Evolutionary conservation across 768 basidiomycete genomes (phyloP).

Genomic region (Hygrocybe coccinea): DNA sequence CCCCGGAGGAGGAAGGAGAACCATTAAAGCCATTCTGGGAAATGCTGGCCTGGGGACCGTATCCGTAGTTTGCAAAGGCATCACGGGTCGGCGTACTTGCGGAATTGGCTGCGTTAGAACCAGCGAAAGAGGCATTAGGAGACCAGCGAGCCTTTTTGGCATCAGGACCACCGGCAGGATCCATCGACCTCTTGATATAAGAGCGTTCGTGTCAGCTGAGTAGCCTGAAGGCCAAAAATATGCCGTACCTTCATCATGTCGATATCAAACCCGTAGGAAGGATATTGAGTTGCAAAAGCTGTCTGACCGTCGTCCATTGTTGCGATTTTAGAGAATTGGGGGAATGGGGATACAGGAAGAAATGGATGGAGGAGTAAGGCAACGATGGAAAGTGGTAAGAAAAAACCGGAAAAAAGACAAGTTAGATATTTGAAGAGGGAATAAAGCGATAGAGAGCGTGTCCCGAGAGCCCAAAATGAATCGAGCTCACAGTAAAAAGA

Average conservation of each 20-base stretch:
- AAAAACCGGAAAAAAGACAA: conserved; percentile 45
- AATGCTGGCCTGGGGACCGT: conserved; percentile 68
- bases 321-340: conserved; percentile 25
- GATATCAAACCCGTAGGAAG: conserved; percentile 71
- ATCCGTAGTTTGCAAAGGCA: conserved; percentile 83
- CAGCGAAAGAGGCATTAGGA: conserved; percentile 51
- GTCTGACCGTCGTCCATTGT: conserved; percentile 73
- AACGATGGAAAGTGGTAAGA: too few relatives aligned
- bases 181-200: conserved; percentile 91
- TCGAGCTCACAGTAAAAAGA: conserved; percentile 19
- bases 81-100: conserved; percentile 47
- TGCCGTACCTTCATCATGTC: conserved; percentile 84
- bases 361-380: conserved; percentile 45
- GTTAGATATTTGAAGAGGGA: conserved; percentile 43
- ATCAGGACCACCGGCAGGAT: conserved; percentile 74
- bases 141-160: conserved; percentile 91
- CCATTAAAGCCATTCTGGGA: conserved; percentile 50
- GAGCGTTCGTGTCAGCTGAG: too few relatives aligned
- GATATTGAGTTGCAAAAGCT: conserved; percentile 64
- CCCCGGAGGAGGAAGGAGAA: conserved; percentile 41
- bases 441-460: conserved; percentile 52
- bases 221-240: conserved; percentile 5
- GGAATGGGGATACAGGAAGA: conserved; percentile 25
- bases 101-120: conserved; percentile 32
- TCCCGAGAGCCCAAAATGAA: conserved; percentile 19